Evolutionary conservation across 2,329 filamentous ascomycete genomes (phyloP).

Genomic region (Hymenoscyphus infarciens): DNA sequence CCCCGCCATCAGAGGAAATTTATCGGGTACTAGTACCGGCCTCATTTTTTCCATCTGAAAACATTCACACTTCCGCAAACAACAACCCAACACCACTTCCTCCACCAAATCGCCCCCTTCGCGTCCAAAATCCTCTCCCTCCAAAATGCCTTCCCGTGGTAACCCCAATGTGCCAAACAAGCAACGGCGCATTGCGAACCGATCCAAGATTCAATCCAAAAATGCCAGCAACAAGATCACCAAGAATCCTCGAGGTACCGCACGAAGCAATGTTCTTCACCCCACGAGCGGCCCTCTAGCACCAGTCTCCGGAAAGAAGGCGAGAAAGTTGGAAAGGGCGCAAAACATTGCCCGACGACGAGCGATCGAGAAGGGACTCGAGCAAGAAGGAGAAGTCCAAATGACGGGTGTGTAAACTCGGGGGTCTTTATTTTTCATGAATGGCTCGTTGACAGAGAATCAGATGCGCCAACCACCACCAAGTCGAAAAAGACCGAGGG

Average conservation of each 20-base stretch:
- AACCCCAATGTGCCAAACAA: slow-evolving; percentile 37
- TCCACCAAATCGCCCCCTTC: background rate
- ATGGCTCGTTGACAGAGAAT: background rate
- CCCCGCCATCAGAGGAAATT: slow-evolving; percentile 14
- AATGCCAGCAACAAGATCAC: slow-evolving; percentile 29
- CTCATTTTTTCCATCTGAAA: slow-evolving; percentile 8
- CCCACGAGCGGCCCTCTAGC: slow-evolving; percentile 34
- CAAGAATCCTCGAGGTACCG: slow-evolving; percentile 34
- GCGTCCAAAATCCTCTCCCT: background rate
- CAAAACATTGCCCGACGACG: slow-evolving; percentile 33
- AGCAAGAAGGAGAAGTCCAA: slow-evolving; percentile 32
- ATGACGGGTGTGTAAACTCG: slow-evolving; percentile 31
- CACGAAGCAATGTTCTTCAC: slow-evolving; percentile 30
- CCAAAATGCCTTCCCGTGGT: slow-evolving; percentile 35
- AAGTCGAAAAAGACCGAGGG: background rate
- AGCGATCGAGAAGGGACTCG: slow-evolving; percentile 34
- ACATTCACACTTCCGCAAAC: slow-evolving; percentile 4
- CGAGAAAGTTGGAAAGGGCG: slow-evolving; percentile 34
- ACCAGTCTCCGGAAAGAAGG: slow-evolving; percentile 35
- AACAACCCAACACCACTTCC: background rate
- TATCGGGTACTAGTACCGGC: no score
- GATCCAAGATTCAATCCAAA: slow-evolving; percentile 33
- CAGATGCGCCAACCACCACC: background rate
- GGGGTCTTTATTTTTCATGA: no score
- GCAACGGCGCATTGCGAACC: slow-evolving; percentile 30